A percentile compares a stretch with the other conserved stretches of the same genome.
Conservation (phyloP, 2,329 filamentous ascomycete species). For the Pseudogymnoascus sp. region DNA sequence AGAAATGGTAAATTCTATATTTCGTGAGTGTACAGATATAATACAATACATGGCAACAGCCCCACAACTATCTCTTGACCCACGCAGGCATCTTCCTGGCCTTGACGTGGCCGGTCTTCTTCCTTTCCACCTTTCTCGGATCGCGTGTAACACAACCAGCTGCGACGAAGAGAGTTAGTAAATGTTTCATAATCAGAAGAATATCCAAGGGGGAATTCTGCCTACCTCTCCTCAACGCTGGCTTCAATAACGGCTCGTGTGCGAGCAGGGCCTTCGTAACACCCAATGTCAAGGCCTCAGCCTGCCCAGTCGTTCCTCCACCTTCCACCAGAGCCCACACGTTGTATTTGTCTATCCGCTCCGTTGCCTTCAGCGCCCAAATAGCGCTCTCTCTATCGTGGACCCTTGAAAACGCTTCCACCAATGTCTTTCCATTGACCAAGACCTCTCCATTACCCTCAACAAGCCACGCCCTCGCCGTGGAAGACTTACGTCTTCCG, state of each 20-base stretch:
- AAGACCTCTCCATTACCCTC: constrained; percentile 87
- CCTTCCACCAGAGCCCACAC: constrained; percentile 79
- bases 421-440: constrained; percentile 82
- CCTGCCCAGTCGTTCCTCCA: constrained; percentile 89
- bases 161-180: constrained; percentile 36
- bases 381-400: constrained; percentile 92
- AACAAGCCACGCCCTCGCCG: constrained; percentile 77
- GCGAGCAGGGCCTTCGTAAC: constrained; percentile 79
- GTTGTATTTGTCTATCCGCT: constrained; percentile 91
- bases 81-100: constrained; percentile 96
- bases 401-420: constrained; percentile 72
- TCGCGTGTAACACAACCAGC: constrained; percentile 91
- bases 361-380: constrained; percentile 79
- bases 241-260: constrained; percentile 89
- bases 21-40: constrained; percentile 11
- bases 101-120: constrained; percentile 94
- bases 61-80: constrained; percentile 62
- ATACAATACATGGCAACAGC: constrained; percentile 25
- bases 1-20: constrained; percentile 7
- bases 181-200: constrained; percentile 25
- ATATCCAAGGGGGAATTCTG: constrained; percentile 16
- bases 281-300: constrained; percentile 86
- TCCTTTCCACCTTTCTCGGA: constrained; percentile 86
- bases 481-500: constrained; percentile 80
- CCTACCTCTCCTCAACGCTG: constrained; percentile 80